Percentiles rank a stretch among this genome's conserved stretches.
These are phyloP conservation scores for Hypericum perforatum DNA, from an alignment of 345 rosid species.

Conservation along the genomic window DNA sequence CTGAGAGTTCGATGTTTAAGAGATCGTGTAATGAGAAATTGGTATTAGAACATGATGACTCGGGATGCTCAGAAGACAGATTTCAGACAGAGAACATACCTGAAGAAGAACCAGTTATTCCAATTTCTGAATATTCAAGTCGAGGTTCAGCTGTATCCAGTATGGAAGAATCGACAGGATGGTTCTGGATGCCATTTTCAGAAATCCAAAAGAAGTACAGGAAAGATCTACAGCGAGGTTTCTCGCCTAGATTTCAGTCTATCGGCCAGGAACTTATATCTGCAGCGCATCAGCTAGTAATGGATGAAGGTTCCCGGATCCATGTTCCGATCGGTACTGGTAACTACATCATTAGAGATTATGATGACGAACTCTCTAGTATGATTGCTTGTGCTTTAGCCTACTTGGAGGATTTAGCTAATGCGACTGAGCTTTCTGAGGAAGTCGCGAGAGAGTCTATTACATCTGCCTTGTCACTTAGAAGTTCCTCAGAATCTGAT, in stretches of 20 bases:
- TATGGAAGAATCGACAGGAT: conserved; percentile 41
- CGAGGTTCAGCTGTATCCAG: conserved; percentile 26
- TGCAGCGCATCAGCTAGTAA: conserved; percentile 41
- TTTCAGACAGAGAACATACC: conserved; percentile 12
- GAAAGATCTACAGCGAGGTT: conserved; percentile 53
- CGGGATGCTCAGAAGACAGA: conserved; percentile 13
- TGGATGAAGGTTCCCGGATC: conserved; percentile 67
- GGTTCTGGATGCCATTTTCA: conserved; percentile 82
- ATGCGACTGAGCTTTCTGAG: conserved; percentile 18
- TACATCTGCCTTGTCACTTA: conserved; percentile 37
- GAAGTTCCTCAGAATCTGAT: conserved; percentile 50
- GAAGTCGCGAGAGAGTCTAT: conserved; percentile 26
- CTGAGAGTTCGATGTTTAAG: conserved; percentile 13
- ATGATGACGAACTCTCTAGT: conserved; percentile 87
- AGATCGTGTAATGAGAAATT: conserved; percentile 8
- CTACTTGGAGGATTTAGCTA: conserved; percentile 32
- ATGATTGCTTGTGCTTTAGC: conserved; percentile 82
- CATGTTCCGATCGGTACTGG: conserved; percentile 53
- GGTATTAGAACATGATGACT: conserved; percentile 1
- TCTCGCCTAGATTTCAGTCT: conserved; percentile 41
- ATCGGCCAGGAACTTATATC: conserved; percentile 31
- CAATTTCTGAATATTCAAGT: conserved; percentile 21
- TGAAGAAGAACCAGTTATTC: conserved; percentile 29
- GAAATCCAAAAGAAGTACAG: conserved; percentile 46
- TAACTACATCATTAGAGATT: conserved; percentile 56